Base-by-base conservation (phyloP, 371 early-diverging fungal species). In the Actinomortierella ambigua region DNA sequence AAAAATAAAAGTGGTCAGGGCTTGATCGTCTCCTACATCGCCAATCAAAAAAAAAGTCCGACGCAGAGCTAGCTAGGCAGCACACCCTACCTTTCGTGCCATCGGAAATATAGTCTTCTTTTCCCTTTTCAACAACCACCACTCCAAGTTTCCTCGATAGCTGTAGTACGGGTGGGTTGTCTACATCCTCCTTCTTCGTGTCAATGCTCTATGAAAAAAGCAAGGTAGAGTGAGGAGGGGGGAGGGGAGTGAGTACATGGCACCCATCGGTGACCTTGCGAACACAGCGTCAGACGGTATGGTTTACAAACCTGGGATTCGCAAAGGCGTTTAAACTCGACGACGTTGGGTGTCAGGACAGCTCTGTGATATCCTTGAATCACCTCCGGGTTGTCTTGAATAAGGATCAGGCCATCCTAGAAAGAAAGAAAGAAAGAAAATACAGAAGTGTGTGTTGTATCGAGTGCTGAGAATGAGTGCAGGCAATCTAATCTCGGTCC, bases 301-400 rank as follows among this genome's bases (percentile, higher is more conserved):
- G 11, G 17, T 0, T 24, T 7, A 11, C 51, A 70, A 64, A 86
- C 93, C 83, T 89, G 81, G 3, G 73, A 69, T 39, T 90, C 83
- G 76, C 93, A 93, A 22, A 98, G 82, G 0, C 94, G 82, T 20
- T 77, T 76, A 65, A 95, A 96, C 77, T 98, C 98, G 18, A 86
- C 90, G 3, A 87, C 75, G 69, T 98, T 98, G 2, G 98, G 98
- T 2, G 98, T 98, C 46, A 98, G 67, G 2, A 98, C 85, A 2
- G 92, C 93, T 9, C 86, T 82, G 11, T 60, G 55, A 68, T 95
- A 95, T 8, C 88, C 91, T 34, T 81, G 59, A 3, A 98, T 76
- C 20, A 91, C 53, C 0, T 85, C 87, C 0, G 95, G 95, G 9
- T 88, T 56, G 7, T 90, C 68, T 53, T 90, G 87, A 18, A 97